Conservation (phyloP, 768 basidiomycete species). For the Mrakia frigida region DNA sequence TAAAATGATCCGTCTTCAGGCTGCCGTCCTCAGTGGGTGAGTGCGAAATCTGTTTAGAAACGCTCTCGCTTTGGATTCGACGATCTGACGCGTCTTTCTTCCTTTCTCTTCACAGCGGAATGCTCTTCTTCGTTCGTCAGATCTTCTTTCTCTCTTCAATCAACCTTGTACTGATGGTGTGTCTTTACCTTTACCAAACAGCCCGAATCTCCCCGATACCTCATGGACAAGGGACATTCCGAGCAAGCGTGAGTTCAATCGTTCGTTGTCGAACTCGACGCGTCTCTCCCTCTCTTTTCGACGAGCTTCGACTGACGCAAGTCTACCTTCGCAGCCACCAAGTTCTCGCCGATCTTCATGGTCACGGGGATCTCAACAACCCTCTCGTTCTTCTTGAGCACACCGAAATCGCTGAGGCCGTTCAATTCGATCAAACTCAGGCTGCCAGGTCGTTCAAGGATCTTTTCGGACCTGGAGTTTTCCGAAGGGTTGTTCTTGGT, state of each 20-base stretch:
- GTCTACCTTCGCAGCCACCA: conserved; percentile 44
- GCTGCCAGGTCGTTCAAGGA: conserved; percentile 68
- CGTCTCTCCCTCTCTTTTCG: neutral
- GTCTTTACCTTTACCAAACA: neutral
- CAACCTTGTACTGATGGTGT: neutral
- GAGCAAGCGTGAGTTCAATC: conserved; percentile 50
- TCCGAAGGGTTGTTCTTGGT: conserved; percentile 67
- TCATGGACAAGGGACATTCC: conserved; percentile 44
- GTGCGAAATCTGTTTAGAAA: neutral
- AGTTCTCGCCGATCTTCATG: conserved; percentile 70
- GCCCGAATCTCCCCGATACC: conserved; percentile 58
- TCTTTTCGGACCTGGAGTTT: conserved; percentile 60
- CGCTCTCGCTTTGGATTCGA: neutral
- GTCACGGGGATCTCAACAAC: conserved; percentile 55
- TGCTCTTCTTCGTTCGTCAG: conserved; percentile 45
- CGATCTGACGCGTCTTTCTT: neutral
- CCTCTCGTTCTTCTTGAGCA: conserved; percentile 65
- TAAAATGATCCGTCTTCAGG: neutral
- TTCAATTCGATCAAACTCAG: conserved; percentile 48
- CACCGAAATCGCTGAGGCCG: conserved; percentile 47
- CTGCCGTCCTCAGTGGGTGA: neutral
- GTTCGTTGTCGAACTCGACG: neutral
- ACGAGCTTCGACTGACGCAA: neutral
- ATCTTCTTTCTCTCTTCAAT: neutral
- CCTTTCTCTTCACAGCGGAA: conserved; percentile 46